phyloP scores from a whole-genome alignment of 257 asterid genomes.

The Eustoma russellianum region DNA sequence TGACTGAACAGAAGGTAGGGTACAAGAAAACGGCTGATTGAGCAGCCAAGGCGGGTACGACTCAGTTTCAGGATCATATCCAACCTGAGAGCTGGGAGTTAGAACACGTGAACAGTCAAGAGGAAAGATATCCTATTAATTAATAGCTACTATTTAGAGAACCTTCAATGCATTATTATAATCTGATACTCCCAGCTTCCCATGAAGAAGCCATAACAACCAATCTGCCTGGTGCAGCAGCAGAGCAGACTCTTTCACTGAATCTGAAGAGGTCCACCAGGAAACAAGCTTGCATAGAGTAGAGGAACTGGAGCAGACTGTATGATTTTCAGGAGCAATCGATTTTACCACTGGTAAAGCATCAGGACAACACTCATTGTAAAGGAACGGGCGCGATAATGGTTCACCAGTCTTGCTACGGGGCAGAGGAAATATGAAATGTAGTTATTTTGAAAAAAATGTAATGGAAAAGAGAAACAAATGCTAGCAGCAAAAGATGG shows the following conservation, averaged over 20 bases:
- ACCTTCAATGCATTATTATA: conserved; percentile 90
- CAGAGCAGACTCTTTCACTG: conserved; percentile 43
- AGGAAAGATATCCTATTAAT: too few relatives aligned
- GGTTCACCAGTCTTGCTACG: conserved; percentile 66
- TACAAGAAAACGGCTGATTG: conserved; percentile 55
- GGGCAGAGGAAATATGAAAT: not conserved
- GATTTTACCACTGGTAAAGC: conserved; percentile 66
- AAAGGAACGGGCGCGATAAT: conserved; percentile 60
- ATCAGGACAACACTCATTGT: conserved; percentile 66
- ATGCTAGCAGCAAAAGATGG: not conserved
- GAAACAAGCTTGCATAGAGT: conserved; percentile 81
- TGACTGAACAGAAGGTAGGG: conserved; percentile 60
- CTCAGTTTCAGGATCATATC: conserved; percentile 82
- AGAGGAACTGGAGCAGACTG: conserved; percentile 86
- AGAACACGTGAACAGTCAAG: not conserved
- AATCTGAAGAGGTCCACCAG: conserved; percentile 65
- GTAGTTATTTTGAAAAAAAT: not conserved
- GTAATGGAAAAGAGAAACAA: not conserved
- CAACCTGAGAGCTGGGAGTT: conserved; percentile 36
- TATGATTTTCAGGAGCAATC: conserved; percentile 75
- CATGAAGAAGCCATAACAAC: conserved; percentile 89
- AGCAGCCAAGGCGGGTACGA: conserved; percentile 74
- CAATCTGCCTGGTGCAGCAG: conserved; percentile 91
- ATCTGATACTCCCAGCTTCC: conserved; percentile 80
- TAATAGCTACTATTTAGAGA: not conserved